Conservation (phyloP, 2,329 filamentous ascomycete species). For the Tolypocladium amazonense region DNA sequence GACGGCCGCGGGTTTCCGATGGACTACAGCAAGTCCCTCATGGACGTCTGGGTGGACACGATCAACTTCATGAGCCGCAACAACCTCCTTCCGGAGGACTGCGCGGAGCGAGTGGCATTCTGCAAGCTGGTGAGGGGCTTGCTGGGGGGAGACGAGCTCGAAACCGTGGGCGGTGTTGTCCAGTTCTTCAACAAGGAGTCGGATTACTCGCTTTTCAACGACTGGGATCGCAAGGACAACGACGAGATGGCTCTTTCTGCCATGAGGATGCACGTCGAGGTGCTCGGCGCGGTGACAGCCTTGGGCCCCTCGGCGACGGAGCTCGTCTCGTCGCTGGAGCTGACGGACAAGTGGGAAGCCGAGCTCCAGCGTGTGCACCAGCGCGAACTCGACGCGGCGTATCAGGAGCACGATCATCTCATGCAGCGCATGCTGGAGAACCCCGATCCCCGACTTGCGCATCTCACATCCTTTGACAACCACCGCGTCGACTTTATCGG, state of each 20-base stretch:
- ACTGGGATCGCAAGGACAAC: neutral
- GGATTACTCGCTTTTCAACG: conserved; percentile 1
- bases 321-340: conserved; percentile 4
- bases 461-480: neutral
- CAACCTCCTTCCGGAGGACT: conserved; percentile 1
- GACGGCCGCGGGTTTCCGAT: conserved; percentile 8
- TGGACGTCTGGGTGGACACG: conserved; percentile 13
- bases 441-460: neutral
- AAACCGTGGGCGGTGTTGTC: conserved; percentile 4
- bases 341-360: conserved; percentile 5
- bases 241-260: conserved; percentile 4
- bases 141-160: conserved; percentile 4
- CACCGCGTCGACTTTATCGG: conserved; percentile 3
- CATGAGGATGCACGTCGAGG: conserved; percentile 1
- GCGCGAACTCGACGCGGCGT: conserved; percentile 3
- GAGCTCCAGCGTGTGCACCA: conserved; percentile 6
- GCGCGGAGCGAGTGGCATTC: conserved; percentile 1
- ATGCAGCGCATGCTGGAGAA: conserved; percentile 4
- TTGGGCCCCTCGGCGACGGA: conserved; percentile 3
- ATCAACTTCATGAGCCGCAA: conserved; percentile 8
- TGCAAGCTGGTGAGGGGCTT: conserved; percentile 3
- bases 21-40: conserved; percentile 12
- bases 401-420: conserved; percentile 4
- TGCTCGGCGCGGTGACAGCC: conserved; percentile 3
- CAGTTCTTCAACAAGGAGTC: neutral